Evolutionary conservation across 495 filamentous ascomycete species (phyloP).

Genomic region (Neurospora discreta): DNA sequence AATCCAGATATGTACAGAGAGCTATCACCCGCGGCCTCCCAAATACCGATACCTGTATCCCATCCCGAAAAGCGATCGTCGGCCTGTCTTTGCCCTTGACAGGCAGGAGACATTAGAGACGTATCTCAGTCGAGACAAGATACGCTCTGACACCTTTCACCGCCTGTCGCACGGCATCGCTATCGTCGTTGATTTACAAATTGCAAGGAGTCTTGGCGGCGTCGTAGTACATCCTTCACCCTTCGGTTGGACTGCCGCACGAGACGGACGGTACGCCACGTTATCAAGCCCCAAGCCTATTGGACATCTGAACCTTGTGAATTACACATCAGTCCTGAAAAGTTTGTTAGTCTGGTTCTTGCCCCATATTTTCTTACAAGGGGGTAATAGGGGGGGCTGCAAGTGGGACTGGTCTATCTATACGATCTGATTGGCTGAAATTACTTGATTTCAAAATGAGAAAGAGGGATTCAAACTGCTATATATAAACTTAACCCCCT

Average conservation of each 20-base stretch:
- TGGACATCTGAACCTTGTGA: not conserved
- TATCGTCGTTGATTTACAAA: not conserved
- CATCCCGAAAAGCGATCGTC: not conserved
- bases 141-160: not conserved
- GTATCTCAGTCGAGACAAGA: not conserved
- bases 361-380: too few species aligned
- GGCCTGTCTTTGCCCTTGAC: not conserved
- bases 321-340: too few species aligned
- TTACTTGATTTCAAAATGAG: too few species aligned
- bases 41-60: not conserved
- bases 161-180: not conserved
- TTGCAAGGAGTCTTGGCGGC: not conserved
- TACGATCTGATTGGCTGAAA: too few species aligned
- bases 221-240: not conserved
- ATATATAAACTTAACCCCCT: too few species aligned
- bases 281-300: not conserved
- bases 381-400: too few species aligned
- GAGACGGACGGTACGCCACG: not conserved
- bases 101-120: not conserved
- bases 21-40: not conserved
- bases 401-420: too few species aligned
- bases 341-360: too few species aligned
- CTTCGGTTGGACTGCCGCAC: not conserved
- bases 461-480: too few species aligned
- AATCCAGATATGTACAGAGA: not conserved